phyloP scores from a whole-genome alignment of 2,329 filamentous ascomycete genomes.

The Talaromyces sp. region DNA sequence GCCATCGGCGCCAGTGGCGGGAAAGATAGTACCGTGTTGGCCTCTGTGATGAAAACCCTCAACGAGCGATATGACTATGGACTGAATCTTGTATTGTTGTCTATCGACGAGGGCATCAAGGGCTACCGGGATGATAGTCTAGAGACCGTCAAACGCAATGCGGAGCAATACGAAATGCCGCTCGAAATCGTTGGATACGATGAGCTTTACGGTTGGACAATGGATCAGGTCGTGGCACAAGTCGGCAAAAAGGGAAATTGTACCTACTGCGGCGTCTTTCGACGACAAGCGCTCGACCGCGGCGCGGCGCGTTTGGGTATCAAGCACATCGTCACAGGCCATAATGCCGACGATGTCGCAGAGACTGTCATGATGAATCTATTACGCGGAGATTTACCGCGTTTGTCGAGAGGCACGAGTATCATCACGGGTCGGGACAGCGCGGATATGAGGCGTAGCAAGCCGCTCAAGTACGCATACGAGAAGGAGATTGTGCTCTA shows the following conservation, averaged over 20 bases:
- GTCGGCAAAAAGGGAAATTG: constrained; percentile 98
- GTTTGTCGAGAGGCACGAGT: constrained; percentile 80
- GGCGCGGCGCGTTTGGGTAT: constrained; percentile 85
- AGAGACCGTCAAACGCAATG: constrained; percentile 94
- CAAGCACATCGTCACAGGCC: constrained; percentile 90
- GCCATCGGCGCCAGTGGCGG: constrained; percentile 96
- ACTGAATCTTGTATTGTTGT: constrained; percentile 78
- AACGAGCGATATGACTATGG: constrained; percentile 88
- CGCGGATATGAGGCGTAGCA: constrained; percentile 91
- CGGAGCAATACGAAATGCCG: constrained; percentile 83
- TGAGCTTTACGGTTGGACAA: constrained; percentile 96
- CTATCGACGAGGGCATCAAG: constrained; percentile 95
- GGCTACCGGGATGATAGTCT: constrained; percentile 94
- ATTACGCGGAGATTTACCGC: constrained; percentile 80
- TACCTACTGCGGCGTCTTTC: constrained; percentile 96
- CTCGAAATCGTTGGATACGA: constrained; percentile 90
- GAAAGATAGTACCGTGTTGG: constrained; percentile 95
- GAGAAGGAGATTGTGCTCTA: constrained; percentile 99
- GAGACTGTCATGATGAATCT: constrained; percentile 99
- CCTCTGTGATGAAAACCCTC: constrained; percentile 87
- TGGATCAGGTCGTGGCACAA: constrained; percentile 96
- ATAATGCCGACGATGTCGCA: constrained; percentile 95
- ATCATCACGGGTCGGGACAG: constrained; percentile 75
- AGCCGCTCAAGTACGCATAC: constrained; percentile 96
- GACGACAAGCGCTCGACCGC: constrained; percentile 87